A percentile compares a stretch with the other conserved stretches of the same genome.
Conservation (phyloP, 2,329 filamentous ascomycete species). For the Cercospora sp. region DNA sequence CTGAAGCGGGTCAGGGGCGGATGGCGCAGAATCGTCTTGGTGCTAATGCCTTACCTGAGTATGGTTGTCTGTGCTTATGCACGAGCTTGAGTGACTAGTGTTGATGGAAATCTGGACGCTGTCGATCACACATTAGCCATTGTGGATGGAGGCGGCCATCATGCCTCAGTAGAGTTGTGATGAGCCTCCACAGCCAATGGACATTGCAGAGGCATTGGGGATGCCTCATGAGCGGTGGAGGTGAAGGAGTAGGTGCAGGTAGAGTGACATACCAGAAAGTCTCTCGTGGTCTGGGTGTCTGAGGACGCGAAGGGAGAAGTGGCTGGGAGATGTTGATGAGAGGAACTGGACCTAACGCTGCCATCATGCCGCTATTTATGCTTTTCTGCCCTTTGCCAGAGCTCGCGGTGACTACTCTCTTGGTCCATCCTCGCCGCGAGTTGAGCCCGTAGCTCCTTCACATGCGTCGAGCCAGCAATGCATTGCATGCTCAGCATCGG, state of each 20-base stretch:
- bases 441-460: conserved; percentile 21
- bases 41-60: conserved; percentile 6
- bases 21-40: conserved; percentile 1
- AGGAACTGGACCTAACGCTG: conserved; percentile 15
- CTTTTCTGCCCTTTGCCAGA: conserved; percentile 24
- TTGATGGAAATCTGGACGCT: background rate
- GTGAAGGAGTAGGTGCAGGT: background rate
- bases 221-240: background rate
- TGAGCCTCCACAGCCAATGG: conserved; percentile 16
- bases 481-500: conserved; percentile 21
- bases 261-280: conserved; percentile 21
- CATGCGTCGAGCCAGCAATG: conserved; percentile 19
- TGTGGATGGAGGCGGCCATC: conserved; percentile 4
- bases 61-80: conserved; percentile 14
- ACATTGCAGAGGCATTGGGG: background rate
- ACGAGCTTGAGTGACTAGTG: conserved; percentile 5
- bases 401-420: background rate
- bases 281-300: conserved; percentile 3
- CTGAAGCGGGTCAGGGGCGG: background rate
- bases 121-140: conserved; percentile 11
- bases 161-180: background rate
- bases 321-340: conserved; percentile 26
- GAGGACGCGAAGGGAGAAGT: conserved; percentile 14
- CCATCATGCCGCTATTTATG: conserved; percentile 36
- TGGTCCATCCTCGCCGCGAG: conserved; percentile 21